Conservation (phyloP, 2,329 filamentous ascomycete species). For the Lasiodiplodia sp. region DNA sequence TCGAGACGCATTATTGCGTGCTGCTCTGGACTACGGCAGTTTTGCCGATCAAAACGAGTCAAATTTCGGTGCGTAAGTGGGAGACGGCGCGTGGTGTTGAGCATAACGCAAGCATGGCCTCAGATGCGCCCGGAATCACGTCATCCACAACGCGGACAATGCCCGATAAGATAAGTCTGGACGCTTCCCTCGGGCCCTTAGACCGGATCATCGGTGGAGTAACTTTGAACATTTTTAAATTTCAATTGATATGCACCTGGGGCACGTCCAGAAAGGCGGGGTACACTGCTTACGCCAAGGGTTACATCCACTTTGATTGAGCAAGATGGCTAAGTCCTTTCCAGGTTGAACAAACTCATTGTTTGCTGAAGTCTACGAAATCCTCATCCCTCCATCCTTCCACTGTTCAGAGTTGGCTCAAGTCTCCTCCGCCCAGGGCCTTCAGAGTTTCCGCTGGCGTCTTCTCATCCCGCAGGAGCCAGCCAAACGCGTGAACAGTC, state of each 20-base stretch:
- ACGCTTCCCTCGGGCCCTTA: neutral
- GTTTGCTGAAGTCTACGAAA: neutral
- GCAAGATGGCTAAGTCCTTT: neutral
- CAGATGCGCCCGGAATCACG: slow-evolving; percentile 18
- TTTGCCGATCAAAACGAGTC: slow-evolving; percentile 9
- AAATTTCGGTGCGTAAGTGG: neutral
- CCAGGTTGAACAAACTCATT: neutral
- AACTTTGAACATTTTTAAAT: neutral
- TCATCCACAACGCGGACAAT: slow-evolving; percentile 6
- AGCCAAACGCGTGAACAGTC: neutral
- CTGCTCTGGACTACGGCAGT: neutral
- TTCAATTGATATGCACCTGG: neutral
- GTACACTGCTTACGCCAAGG: neutral
- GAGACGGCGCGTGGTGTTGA: slow-evolving; percentile 15
- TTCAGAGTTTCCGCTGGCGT: neutral
- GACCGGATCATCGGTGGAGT: neutral
- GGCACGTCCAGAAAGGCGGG: neutral
- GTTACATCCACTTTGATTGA: too few species aligned
- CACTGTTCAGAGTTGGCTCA: neutral
- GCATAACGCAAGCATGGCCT: slow-evolving; percentile 18
- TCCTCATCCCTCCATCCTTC: neutral
- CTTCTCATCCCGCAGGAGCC: slow-evolving; percentile 11
- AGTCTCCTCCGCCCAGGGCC: neutral
- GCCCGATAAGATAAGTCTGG: slow-evolving; percentile 1
- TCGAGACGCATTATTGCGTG: slow-evolving; percentile 5